Base-by-base conservation (phyloP, 495 filamentous ascomycete genomes). In the Daldinia decipiens region DNA sequence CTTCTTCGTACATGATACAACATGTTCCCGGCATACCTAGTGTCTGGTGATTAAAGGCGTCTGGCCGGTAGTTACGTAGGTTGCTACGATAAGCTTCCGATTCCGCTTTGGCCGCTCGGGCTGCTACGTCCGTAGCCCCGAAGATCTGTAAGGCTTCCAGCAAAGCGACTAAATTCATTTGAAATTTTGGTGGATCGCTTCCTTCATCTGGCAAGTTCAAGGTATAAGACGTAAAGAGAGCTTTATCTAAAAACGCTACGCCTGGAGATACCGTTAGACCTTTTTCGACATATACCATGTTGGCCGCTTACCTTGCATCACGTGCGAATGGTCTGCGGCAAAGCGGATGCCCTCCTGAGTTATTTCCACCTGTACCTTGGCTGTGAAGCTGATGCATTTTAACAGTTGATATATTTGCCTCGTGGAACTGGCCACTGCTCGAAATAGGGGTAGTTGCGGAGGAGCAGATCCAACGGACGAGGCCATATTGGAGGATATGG, bases 101-200 rank as follows among this genome's bases (percentile, higher is more conserved):
- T 13, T 87, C 85, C 21, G 83, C 77, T 69, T 83, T 87, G 29
- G 85, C 80, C 59, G 87, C 85, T 36, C 84, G 80, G 19, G 82
- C 78, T 31, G 82, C 81, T 24, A 87, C 76, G 70, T 97, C 93
- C 50, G 88, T 89, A 65, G 93, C 87, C 53, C 92, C 91, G 75
- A 98, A 95, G 43, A 99, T 97, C 73, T 97, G 94, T 29, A 99
- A 85, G 8, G 94, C 97, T 82, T 99, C 95, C 47, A 99, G 87
- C 8, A 99, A 86, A 40, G 95, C 91, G 1, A 91, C 84, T 40
- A 99, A 85, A 11, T 93, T 95, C 66, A 98, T 90, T 65, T 93
- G 90, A 76, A 98, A 98, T 40, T 76, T 82, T 9, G 79, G 78
- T 59, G 82, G 79, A 73, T 8, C 38, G 13, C 78, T 63, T 9